Conservation (phyloP, 108 stramenopile genomes). For the Nannochloropsis salina region DNA sequence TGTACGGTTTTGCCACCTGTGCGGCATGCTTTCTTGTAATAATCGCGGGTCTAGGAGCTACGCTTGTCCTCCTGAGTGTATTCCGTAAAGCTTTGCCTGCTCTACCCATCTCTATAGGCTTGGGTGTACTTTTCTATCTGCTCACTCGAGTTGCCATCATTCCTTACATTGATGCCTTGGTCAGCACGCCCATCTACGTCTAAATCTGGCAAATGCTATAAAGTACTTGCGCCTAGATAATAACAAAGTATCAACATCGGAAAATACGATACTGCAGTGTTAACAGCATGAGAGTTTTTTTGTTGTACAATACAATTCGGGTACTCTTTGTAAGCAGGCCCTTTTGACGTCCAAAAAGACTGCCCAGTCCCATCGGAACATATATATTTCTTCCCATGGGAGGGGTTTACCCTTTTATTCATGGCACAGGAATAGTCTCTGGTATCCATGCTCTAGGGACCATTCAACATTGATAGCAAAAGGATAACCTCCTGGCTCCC, state of each 20-base stretch:
- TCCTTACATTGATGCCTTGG: slow-evolving; percentile 46
- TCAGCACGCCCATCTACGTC: slow-evolving; percentile 40
- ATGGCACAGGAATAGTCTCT: too few relatives aligned
- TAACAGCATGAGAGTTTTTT: too few relatives aligned
- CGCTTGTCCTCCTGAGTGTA: slow-evolving; percentile 75
- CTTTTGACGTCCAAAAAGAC: too few relatives aligned
- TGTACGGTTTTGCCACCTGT: slow-evolving; percentile 79
- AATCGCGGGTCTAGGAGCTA: slow-evolving; percentile 70
- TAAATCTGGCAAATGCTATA: not conserved
- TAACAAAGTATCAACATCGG: not conserved
- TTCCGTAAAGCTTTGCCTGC: slow-evolving; percentile 76
- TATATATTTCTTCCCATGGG: too few relatives aligned
- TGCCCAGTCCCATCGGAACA: too few relatives aligned
- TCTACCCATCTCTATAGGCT: slow-evolving; percentile 46
- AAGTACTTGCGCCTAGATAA: not conserved
- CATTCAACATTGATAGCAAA: too few relatives aligned
- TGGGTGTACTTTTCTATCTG: slow-evolving; percentile 41
- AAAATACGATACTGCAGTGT: too few relatives aligned
- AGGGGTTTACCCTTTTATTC: too few relatives aligned
- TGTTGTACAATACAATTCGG: too few relatives aligned
- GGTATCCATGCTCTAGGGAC: too few relatives aligned
- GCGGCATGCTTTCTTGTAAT: slow-evolving; percentile 75
- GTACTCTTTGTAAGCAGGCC: too few relatives aligned
- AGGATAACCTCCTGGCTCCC: too few relatives aligned
- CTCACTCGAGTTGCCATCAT: slow-evolving; percentile 42